Evolutionary conservation across 192 early-diverging fungal species (phyloP).

Genomic region (Lunasporangiospora selenospora): DNA sequence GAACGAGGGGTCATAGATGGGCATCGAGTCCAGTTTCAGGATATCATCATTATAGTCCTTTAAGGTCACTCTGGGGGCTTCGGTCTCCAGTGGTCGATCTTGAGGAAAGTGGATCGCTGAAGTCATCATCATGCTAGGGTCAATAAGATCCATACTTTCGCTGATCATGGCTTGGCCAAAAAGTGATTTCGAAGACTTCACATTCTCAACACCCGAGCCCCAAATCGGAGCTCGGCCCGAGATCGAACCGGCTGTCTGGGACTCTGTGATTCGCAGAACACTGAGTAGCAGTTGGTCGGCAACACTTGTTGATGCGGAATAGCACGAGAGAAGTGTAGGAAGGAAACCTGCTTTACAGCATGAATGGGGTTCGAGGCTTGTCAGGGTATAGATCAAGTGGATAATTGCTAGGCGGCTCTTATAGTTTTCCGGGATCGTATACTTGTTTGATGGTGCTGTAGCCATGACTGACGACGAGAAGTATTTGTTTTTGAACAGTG

Average conservation of each 20-base stretch:
- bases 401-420: slow-evolving; percentile 55
- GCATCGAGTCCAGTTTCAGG: slow-evolving; percentile 17
- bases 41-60: slow-evolving; percentile 15
- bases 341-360: slow-evolving; percentile 58
- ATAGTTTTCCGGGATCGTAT: slow-evolving; percentile 22
- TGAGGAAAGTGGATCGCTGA: slow-evolving; percentile 63
- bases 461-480: slow-evolving; percentile 39
- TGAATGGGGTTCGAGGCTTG: slow-evolving; percentile 54
- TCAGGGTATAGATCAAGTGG: slow-evolving; percentile 57
- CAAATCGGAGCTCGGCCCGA: slow-evolving; percentile 62
- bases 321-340: slow-evolving; percentile 55
- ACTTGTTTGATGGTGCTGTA: slow-evolving; percentile 41
- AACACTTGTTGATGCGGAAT: slow-evolving; percentile 60
- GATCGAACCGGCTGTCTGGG: slow-evolving; percentile 61
- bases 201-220: slow-evolving; percentile 57
- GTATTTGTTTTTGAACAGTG: slow-evolving; percentile 48
- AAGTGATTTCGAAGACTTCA: slow-evolving; percentile 29
- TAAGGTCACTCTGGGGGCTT: not conserved
- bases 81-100: slow-evolving; percentile 40
- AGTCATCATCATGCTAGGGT: slow-evolving; percentile 68
- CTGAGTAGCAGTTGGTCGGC: slow-evolving; percentile 64
- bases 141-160: slow-evolving; percentile 67
- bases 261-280: slow-evolving; percentile 66
- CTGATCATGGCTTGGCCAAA: slow-evolving; percentile 52
- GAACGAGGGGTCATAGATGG: slow-evolving; percentile 73